Conservation (phyloP, 2,329 filamentous ascomycete genomes). For the Salinomyces thailandicus region DNA sequence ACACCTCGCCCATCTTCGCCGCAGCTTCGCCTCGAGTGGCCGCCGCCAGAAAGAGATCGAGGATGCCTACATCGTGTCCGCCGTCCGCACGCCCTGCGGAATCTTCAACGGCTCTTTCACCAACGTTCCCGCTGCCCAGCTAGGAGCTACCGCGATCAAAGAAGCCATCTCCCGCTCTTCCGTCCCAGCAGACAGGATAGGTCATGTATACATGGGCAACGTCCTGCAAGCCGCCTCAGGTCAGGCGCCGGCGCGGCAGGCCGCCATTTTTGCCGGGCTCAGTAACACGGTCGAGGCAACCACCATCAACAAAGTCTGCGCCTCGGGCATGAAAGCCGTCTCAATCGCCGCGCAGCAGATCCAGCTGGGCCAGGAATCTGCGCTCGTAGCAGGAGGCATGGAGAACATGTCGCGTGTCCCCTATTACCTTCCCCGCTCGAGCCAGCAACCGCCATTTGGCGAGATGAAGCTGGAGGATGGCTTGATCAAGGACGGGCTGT, state of each 20-base stretch:
- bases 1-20: constrained; percentile 18
- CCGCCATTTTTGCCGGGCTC: constrained; percentile 77
- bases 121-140: constrained; percentile 70
- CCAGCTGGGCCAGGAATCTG: constrained; percentile 78
- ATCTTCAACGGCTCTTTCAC: constrained; percentile 95
- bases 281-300: constrained; percentile 71
- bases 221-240: constrained; percentile 76
- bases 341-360: constrained; percentile 87
- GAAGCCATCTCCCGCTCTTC: constrained; percentile 78
- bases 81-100: constrained; percentile 76
- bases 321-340: constrained; percentile 88
- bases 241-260: constrained; percentile 86
- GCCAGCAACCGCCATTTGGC: constrained; percentile 72
- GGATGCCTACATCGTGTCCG: constrained; percentile 90
- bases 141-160: constrained; percentile 86
- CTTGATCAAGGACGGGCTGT: constrained; percentile 85
- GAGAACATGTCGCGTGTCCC: constrained; percentile 95
- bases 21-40: constrained; percentile 41
- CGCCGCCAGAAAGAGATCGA: constrained; percentile 55
- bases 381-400: constrained; percentile 89
- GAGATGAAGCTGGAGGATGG: constrained; percentile 83
- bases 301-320: constrained; percentile 97
- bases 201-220: constrained; percentile 95
- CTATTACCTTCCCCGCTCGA: constrained; percentile 79
- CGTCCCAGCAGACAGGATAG: constrained; percentile 69